Conservation (phyloP, 306 rosid genomes). For the Trifolium dubium region DNA sequence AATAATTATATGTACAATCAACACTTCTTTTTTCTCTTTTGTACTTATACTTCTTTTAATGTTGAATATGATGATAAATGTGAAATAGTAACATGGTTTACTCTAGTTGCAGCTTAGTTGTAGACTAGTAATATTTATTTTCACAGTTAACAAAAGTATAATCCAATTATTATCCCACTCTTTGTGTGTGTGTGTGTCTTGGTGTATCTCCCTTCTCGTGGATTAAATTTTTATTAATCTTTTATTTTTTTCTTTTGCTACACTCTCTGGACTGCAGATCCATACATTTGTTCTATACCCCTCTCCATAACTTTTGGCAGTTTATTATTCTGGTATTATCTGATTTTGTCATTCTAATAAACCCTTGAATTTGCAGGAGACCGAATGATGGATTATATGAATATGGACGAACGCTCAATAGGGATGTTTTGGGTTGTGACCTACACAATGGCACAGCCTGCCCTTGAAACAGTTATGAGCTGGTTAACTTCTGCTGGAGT, state of each 20-base stretch:
- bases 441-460: constrained; percentile 98
- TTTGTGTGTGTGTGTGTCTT: too few species aligned
- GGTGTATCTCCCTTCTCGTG: background rate
- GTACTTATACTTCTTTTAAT: background rate
- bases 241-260: constrained; percentile 17
- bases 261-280: background rate
- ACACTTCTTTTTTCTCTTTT: background rate
- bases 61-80: background rate
- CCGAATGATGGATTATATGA: constrained; percentile 94
- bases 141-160: background rate
- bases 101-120: constrained; percentile 12
- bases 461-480: constrained; percentile 87
- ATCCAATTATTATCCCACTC: background rate
- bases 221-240: background rate
- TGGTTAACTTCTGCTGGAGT: constrained; percentile 86
- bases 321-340: constrained; percentile 26
- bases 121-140: background rate
- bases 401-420: constrained; percentile 95
- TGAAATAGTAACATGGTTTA: background rate
- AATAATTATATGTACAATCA: constrained; percentile 9
- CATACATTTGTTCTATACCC: constrained; percentile 8
- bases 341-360: constrained; percentile 18
- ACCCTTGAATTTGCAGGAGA: constrained; percentile 66
- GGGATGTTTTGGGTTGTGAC: constrained; percentile 99
- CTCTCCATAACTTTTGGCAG: constrained; percentile 5